Evolutionary conservation across 163 green algal genomes (phyloP).

Genomic region (Chlorella variabilis): DNA sequence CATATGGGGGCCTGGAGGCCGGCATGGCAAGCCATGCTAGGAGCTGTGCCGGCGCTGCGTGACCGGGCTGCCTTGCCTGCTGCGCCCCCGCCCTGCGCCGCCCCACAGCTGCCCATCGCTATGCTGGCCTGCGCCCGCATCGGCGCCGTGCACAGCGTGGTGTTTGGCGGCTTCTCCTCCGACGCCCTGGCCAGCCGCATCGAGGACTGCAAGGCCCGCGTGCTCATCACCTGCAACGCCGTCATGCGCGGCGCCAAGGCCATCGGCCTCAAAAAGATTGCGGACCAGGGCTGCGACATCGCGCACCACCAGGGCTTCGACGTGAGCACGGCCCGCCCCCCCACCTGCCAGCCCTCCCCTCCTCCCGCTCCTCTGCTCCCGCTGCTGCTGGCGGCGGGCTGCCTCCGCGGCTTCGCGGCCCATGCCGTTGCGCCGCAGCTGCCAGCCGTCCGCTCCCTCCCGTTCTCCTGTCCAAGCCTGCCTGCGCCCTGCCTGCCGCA

Average conservation of each 20-base stretch:
- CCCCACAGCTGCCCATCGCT: constrained; percentile 28
- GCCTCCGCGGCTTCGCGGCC: too few species aligned
- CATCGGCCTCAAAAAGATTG: constrained; percentile 92
- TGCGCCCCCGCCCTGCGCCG: background rate
- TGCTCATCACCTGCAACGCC: constrained; percentile 58
- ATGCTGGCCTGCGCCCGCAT: constrained; percentile 76
- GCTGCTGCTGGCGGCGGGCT: too few species aligned
- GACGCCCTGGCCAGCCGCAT: constrained; percentile 80
- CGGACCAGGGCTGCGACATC: constrained; percentile 76
- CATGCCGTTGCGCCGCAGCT: too few species aligned
- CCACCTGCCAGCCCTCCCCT: background rate
- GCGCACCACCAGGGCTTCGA: constrained; percentile 23
- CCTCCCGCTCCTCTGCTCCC: too few species aligned
- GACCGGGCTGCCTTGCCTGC: too few species aligned
- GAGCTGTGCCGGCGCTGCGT: too few species aligned
- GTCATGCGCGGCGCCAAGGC: constrained; percentile 83
- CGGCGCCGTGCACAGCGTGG: constrained; percentile 87
- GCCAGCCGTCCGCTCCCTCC: too few species aligned
- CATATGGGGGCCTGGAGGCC: background rate
- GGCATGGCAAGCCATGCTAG: too few species aligned
- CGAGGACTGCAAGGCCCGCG: constrained; percentile 52
- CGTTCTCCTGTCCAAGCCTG: background rate
- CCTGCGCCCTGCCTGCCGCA: constrained; percentile 31
- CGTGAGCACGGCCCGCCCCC: background rate
- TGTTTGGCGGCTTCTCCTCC: constrained; percentile 86